Conservation (phyloP, 768 basidiomycete genomes). For the Nevesoporus exiguus region DNA sequence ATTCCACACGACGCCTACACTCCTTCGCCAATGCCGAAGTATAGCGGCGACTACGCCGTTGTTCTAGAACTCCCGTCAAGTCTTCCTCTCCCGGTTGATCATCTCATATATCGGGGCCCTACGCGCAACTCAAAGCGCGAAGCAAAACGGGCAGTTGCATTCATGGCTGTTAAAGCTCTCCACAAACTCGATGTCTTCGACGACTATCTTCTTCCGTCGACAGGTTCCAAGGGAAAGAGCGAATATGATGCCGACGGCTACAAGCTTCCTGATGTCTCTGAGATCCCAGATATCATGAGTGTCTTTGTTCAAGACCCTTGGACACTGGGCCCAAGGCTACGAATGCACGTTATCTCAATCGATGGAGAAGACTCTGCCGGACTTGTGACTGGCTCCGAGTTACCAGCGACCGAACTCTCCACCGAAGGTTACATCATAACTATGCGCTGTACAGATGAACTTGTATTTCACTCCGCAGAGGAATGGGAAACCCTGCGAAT, state of each 20-base stretch:
- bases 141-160: slow-evolving; percentile 81
- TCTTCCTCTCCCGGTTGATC: slow-evolving; percentile 53
- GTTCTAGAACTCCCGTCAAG: slow-evolving; percentile 64
- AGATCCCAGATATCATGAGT: slow-evolving; percentile 53
- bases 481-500: slow-evolving; percentile 45
- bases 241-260: slow-evolving; percentile 54
- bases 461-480: slow-evolving; percentile 45
- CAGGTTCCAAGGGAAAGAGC: slow-evolving; percentile 45
- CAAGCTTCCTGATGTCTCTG: slow-evolving; percentile 39
- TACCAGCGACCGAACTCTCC: slow-evolving; percentile 47
- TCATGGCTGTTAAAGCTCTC: slow-evolving; percentile 68
- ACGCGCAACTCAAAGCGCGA: slow-evolving; percentile 65
- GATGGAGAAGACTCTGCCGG: slow-evolving; percentile 52
- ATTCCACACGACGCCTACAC: slow-evolving; percentile 75
- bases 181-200: slow-evolving; percentile 75
- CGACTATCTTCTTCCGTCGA: slow-evolving; percentile 74
- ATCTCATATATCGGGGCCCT: slow-evolving; percentile 60
- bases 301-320: slow-evolving; percentile 66
- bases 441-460: slow-evolving; percentile 46
- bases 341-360: slow-evolving; percentile 59
- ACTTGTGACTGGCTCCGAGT: slow-evolving; percentile 60
- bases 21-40: slow-evolving; percentile 54
- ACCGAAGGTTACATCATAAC: slow-evolving; percentile 30
- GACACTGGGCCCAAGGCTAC: slow-evolving; percentile 52
- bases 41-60: slow-evolving; percentile 53